These are phyloP conservation scores for Spinellus fusiger DNA, from an alignment of 192 early-diverging fungal species.

Conservation along the genomic window DNA sequence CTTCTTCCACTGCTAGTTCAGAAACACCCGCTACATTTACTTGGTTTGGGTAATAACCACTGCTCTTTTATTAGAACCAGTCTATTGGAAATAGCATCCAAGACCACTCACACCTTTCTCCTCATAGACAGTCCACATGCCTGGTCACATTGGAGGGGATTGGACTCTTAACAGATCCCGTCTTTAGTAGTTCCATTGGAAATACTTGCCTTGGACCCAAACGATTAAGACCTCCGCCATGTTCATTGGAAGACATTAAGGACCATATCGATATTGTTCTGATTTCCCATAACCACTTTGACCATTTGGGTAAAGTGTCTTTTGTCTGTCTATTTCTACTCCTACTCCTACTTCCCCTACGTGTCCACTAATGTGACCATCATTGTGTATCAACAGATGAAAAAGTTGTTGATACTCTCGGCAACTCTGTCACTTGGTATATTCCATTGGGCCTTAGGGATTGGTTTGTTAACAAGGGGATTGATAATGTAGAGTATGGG, in stretches of 20 bases:
- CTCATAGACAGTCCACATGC: conserved; percentile 45
- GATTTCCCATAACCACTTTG: conserved; percentile 42
- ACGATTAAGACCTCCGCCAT: conserved; percentile 35
- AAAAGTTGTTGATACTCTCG: conserved; percentile 32
- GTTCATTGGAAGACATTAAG: conserved; percentile 34
- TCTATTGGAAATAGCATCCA: no score
- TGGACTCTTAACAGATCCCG: conserved; percentile 47
- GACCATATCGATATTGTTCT: conserved; percentile 39
- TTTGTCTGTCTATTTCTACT: no score
- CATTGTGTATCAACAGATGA: conserved; percentile 21
- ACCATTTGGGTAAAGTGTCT: conserved; percentile 38
- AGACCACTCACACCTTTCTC: neutral
- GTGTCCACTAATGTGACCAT: no score
- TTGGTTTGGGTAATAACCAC: conserved; percentile 27
- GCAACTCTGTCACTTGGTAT: conserved; percentile 42
- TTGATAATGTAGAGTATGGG: conserved; percentile 34
- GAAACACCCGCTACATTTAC: conserved; percentile 14
- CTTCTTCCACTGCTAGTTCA: neutral
- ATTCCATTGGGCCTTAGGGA: conserved; percentile 41
- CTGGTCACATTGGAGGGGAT: conserved; percentile 49
- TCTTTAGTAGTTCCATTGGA: conserved; percentile 36
- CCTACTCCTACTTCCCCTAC: no score
- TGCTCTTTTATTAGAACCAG: neutral
- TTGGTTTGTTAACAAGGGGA: conserved; percentile 32
- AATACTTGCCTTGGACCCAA: conserved; percentile 13